phyloP scores from a whole-genome alignment of 352 stramenopile species.

The Blastocystis sp. region DNA sequence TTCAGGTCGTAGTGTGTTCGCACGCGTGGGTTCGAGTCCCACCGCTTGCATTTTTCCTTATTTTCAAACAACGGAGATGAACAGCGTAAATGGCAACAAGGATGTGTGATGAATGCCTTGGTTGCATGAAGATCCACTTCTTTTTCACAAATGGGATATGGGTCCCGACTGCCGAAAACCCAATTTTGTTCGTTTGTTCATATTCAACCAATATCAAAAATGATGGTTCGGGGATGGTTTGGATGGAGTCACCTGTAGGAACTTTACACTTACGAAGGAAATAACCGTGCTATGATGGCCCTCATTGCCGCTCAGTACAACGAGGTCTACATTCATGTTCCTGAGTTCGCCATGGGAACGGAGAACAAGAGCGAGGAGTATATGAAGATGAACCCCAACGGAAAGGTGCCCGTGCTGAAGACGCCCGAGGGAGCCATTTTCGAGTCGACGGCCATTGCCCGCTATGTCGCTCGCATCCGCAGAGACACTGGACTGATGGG shows the following conservation, averaged over 20 bases:
- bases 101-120: too few species aligned
- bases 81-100: too few species aligned
- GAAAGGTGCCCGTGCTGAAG: conserved; percentile 77
- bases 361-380: conserved; percentile 69
- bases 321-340: conserved; percentile 71
- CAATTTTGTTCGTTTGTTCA: too few species aligned
- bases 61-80: too few species aligned
- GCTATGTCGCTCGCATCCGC: conserved; percentile 77
- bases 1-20: conserved; percentile 56
- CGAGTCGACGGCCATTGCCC: conserved; percentile 79
- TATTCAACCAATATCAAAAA: too few species aligned
- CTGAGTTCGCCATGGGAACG: conserved; percentile 66
- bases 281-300: conserved; percentile 81
- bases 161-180: too few species aligned
- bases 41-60: conserved; percentile 44
- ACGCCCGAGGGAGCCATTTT: conserved; percentile 71
- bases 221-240: too few species aligned
- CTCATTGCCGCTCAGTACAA: conserved; percentile 85
- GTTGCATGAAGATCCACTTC: too few species aligned
- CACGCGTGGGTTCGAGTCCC: conserved; percentile 44
- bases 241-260: conserved; percentile 67
- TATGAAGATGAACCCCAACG: conserved; percentile 72
- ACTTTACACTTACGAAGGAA: conserved; percentile 75
- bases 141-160: too few species aligned
- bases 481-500: conserved; percentile 75